Evolutionary conservation across 129 eudicot species (phyloP).

Genomic region (Oenanthe sinensis): DNA sequence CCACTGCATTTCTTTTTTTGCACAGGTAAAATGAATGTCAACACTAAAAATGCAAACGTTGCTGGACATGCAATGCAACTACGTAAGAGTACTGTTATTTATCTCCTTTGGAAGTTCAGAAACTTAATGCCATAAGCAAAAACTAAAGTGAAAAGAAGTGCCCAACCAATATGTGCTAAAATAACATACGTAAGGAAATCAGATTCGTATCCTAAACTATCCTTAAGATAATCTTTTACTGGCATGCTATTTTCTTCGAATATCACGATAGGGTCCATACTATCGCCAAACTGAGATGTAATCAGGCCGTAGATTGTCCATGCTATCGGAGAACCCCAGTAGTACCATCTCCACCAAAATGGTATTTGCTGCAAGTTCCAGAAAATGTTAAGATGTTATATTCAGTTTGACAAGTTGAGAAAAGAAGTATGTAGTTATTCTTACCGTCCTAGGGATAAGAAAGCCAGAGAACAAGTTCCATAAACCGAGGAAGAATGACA

Average conservation of each 20-base stretch:
- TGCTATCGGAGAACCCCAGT: conserved; percentile 38
- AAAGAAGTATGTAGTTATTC: background rate
- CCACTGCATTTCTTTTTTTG: no score
- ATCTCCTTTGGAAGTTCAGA: conserved; percentile 34
- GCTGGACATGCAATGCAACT: background rate
- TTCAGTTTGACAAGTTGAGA: background rate
- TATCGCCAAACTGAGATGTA: conserved; percentile 32
- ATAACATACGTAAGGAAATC: conserved; percentile 31
- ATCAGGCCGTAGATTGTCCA: conserved; percentile 48
- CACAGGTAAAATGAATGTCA: background rate
- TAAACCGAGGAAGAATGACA: conserved; percentile 62
- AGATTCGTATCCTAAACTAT: conserved; percentile 21
- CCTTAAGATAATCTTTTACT: conserved; percentile 23
- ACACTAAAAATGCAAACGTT: no score
- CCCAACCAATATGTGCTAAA: conserved; percentile 26
- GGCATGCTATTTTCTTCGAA: conserved; percentile 18
- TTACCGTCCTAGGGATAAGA: conserved; percentile 48
- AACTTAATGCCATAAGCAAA: conserved; percentile 36
- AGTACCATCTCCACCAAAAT: conserved; percentile 56
- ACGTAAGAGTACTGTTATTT: background rate
- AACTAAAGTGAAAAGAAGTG: conserved; percentile 18
- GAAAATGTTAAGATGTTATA: background rate
- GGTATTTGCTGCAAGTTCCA: conserved; percentile 35
- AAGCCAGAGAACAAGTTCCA: conserved; percentile 62
- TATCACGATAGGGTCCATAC: conserved; percentile 5